A percentile compares a stretch with the other conserved stretches of the same genome.
Evolutionary conservation across 2,329 filamentous ascomycete species (phyloP).

Genomic region (Fusarium armeniacum): DNA sequence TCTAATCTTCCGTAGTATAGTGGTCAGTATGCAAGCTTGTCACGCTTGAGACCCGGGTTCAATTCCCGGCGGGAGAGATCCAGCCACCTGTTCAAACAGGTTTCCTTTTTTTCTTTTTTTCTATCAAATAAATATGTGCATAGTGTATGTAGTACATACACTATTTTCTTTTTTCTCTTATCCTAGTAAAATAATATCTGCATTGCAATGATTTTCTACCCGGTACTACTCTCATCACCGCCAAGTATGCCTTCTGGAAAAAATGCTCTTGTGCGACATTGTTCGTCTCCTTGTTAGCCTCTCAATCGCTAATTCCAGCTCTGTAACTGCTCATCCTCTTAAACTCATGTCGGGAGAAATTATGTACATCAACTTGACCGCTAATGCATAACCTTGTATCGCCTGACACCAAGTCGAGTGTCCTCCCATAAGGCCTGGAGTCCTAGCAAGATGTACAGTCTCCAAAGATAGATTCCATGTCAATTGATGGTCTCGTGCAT

Average conservation of each 20-base stretch:
- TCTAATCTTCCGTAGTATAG: slow-evolving; percentile 23
- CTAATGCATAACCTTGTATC: neutral
- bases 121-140: no score
- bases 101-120: neutral
- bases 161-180: fast-evolving
- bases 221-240: neutral
- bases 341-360: neutral
- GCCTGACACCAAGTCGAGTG: neutral
- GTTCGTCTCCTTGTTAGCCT: neutral
- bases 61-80: slow-evolving; percentile 24
- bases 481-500: neutral
- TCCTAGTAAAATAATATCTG: neutral
- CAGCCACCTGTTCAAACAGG: slow-evolving; percentile 16
- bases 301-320: neutral
- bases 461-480: neutral
- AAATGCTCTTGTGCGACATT: neutral
- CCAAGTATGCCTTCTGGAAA: neutral
- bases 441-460: neutral
- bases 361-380: neutral
- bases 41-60: slow-evolving; percentile 22
- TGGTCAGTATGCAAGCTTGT: slow-evolving; percentile 24
- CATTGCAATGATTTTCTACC: neutral
- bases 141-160: fast-evolving
- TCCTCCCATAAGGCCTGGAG: neutral
- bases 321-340: neutral